Conservation (phyloP, 2,329 filamentous ascomycete species). For the Ophiostoma himal-ulmi region DNA sequence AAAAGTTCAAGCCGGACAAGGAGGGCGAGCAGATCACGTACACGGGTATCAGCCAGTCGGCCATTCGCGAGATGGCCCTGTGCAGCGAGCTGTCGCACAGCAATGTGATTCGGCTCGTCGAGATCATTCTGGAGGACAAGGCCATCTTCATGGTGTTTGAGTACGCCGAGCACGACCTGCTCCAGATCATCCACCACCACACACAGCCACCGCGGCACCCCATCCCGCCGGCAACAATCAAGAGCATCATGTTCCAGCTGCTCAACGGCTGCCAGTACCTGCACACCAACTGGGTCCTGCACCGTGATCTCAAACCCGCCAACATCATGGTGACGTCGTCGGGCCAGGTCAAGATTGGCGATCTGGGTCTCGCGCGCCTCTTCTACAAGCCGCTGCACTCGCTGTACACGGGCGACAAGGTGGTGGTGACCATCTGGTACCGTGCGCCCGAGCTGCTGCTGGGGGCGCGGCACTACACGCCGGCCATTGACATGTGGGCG, state of each 20-base stretch:
- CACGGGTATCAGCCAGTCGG: conserved; percentile 95
- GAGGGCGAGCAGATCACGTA: conserved; percentile 93
- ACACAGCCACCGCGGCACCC: conserved; percentile 81
- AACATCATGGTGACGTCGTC: conserved; percentile 96
- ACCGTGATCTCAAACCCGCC: conserved; percentile 92
- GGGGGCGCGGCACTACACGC: conserved; percentile 91
- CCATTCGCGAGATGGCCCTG: conserved; percentile 93
- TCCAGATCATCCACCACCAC: conserved; percentile 98
- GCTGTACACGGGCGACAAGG: conserved; percentile 90
- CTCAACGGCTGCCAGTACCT: conserved; percentile 92
- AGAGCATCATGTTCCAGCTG: conserved; percentile 92
- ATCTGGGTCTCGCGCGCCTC: conserved; percentile 82
- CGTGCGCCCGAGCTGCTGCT: conserved; percentile 89
- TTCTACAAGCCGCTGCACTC: conserved; percentile 93
- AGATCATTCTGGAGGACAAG: conserved; percentile 97
- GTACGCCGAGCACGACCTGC: conserved; percentile 92
- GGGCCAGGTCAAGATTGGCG: conserved; percentile 90
- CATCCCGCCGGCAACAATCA: conserved; percentile 82
- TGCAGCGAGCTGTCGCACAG: conserved; percentile 85
- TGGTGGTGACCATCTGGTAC: conserved; percentile 99
- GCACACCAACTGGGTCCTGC: conserved; percentile 93
- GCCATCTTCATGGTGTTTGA: conserved; percentile 99
- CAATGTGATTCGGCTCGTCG: conserved; percentile 84
- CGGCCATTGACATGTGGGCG: conserved; percentile 95
- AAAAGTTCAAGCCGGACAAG: conserved; percentile 99